These are phyloP conservation scores for Kodamaea lidongshanica DNA, from an alignment of 805 yeast species.

Conservation along the genomic window DNA sequence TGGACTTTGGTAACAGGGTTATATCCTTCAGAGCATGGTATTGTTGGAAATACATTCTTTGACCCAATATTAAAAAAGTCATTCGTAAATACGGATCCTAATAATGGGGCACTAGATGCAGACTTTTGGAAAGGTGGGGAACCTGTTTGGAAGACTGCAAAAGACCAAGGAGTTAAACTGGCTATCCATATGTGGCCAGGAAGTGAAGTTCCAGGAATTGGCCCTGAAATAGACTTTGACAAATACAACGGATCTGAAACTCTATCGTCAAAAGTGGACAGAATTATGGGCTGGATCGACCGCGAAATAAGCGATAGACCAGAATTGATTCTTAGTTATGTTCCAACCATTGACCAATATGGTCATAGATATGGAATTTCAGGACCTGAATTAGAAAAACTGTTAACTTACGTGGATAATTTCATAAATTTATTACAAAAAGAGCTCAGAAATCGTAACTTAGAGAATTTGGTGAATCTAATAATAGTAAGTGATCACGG, in stretches of 20 bases:
- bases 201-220: conserved; percentile 61
- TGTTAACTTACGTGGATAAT: conserved; percentile 58
- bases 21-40: conserved; percentile 79
- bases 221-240: conserved; percentile 51
- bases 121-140: conserved; percentile 82
- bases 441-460: conserved; percentile 48
- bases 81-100: conserved; percentile 59
- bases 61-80: conserved; percentile 52
- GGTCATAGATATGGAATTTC: conserved; percentile 71
- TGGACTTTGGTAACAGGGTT: conserved; percentile 88
- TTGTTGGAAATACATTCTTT: conserved; percentile 74
- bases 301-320: conserved; percentile 50
- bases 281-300: conserved; percentile 67
- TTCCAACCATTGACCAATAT: conserved; percentile 73
- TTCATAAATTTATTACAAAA: conserved; percentile 47
- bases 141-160: conserved; percentile 80
- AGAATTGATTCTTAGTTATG: conserved; percentile 68
- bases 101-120: conserved; percentile 43
- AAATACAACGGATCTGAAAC: conserved; percentile 59
- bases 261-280: conserved; percentile 48
- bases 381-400: conserved; percentile 51
- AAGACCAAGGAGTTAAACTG: conserved; percentile 49
- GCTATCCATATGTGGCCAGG: conserved; percentile 99
- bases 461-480: conserved; percentile 62
- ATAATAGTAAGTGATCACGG: conserved; percentile 88